A percentile compares a stretch with the other conserved stretches of the same genome.
These are phyloP conservation scores for Fusarium papillatum DNA, from an alignment of 2,329 filamentous ascomycete species.

Conservation along the genomic window DNA sequence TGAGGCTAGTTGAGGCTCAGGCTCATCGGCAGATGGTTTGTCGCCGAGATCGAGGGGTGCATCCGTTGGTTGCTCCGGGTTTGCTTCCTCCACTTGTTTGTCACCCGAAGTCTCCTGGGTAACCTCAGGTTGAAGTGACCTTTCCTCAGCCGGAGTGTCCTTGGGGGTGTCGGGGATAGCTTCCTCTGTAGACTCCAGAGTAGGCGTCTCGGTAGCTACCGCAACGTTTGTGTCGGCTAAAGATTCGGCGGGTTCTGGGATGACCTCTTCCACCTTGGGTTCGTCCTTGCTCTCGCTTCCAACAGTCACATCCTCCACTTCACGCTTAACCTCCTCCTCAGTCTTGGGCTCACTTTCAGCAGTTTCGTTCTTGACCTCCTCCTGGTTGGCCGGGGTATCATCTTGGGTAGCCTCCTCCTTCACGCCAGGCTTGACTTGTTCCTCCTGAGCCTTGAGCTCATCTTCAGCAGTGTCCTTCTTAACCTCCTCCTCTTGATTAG, in stretches of 20 bases:
- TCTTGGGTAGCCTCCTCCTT: background rate
- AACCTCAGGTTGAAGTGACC: background rate
- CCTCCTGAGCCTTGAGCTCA: background rate
- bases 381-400: background rate
- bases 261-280: constrained; percentile 2
- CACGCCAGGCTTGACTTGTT: background rate
- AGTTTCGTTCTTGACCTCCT: background rate
- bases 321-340: background rate
- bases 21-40: constrained; percentile 13
- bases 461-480: background rate
- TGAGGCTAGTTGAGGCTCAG: constrained; percentile 46
- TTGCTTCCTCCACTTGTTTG: constrained; percentile 1
- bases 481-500: background rate
- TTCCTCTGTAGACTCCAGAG: background rate
- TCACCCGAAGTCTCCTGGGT: background rate
- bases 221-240: background rate
- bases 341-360: background rate
- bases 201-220: background rate
- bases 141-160: constrained; percentile 36
- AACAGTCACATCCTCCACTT: background rate
- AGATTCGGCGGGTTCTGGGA: background rate
- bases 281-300: background rate
- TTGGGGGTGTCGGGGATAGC: background rate
- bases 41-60: background rate
- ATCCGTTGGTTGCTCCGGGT: constrained; percentile 3